Percentiles rank a stretch among this genome's conserved stretches.
phyloP scores from a whole-genome alignment of 352 stramenopile species.

The Pythium phragmitis region DNA sequence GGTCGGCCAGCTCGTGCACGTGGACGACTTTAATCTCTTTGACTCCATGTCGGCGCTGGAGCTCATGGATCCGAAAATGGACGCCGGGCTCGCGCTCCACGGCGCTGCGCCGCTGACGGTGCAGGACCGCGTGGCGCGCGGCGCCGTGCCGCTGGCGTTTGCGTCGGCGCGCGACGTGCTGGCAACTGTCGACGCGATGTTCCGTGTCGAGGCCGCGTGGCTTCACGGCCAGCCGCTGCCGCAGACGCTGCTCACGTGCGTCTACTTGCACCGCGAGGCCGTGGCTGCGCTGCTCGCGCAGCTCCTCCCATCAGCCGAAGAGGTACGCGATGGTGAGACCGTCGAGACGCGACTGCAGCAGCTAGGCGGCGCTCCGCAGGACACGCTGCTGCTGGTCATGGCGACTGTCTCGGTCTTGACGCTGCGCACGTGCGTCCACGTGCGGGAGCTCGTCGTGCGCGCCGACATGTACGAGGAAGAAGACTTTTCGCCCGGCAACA shows the following conservation, averaged over 20 bases:
- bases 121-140: constrained; percentile 41
- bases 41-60: constrained; percentile 95
- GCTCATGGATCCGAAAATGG: constrained; percentile 94
- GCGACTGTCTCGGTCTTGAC: constrained; percentile 59
- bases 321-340: constrained; percentile 13
- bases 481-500: constrained; percentile 85
- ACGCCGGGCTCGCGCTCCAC: constrained; percentile 86
- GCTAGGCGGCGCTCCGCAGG: constrained; percentile 26
- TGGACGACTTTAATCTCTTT: constrained; percentile 88
- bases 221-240: constrained; percentile 79
- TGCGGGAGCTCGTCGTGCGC: constrained; percentile 83
- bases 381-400: constrained; percentile 76
- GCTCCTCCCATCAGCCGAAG: constrained; percentile 22
- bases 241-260: constrained; percentile 88
- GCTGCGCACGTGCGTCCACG: constrained; percentile 74
- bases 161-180: constrained; percentile 63
- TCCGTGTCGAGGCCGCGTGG: constrained; percentile 79
- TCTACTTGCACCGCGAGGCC: constrained; percentile 85
- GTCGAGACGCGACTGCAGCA: constrained; percentile 26
- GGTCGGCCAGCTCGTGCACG: constrained; percentile 75
- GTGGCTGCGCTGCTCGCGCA: constrained; percentile 66
- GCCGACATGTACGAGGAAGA: constrained; percentile 97
- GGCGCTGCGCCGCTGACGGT: constrained; percentile 56
- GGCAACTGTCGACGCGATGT: constrained; percentile 74
- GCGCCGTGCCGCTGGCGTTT: constrained; percentile 56